Conservation (phyloP, 305 asterid species). For the Fraxinus greggii region DNA sequence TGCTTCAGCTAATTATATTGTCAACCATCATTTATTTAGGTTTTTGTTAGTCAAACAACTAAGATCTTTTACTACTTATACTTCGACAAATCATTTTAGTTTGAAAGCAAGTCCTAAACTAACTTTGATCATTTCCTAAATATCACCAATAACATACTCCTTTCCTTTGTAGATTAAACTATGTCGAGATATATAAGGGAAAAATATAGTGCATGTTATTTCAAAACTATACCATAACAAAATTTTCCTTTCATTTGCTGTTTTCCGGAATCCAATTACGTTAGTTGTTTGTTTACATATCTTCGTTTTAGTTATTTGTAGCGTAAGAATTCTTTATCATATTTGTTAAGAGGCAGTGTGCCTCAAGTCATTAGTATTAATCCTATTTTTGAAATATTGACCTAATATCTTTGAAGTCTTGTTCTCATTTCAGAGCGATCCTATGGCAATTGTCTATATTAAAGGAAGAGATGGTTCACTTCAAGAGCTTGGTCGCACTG, state of each 20-base stretch:
- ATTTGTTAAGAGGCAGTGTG: slow-evolving; percentile 15
- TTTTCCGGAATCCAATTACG: slow-evolving; percentile 11
- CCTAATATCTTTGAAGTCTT: slow-evolving; percentile 22
- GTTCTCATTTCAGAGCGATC: slow-evolving; percentile 79
- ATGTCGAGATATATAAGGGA: slow-evolving; percentile 11
- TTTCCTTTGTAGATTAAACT: not conserved
- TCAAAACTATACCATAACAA: not conserved
- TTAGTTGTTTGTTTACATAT: not conserved
- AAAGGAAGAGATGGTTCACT: slow-evolving; percentile 76
- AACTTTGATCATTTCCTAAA: not conserved
- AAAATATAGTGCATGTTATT: slow-evolving; percentile 17
- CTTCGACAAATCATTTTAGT: slow-evolving; percentile 7
- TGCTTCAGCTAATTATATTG: slow-evolving; percentile 6
- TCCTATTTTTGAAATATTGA: slow-evolving; percentile 14
- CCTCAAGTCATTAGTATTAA: not conserved
- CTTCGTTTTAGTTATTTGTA: slow-evolving; percentile 1
- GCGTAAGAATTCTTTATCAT: not conserved
- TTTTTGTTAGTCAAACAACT: slow-evolving; percentile 17
- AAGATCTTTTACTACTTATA: slow-evolving; percentile 10
- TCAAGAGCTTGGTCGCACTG: slow-evolving; percentile 93
- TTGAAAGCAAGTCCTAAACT: slow-evolving; percentile 1
- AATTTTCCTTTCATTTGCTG: slow-evolving; percentile 19
- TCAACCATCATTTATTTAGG: slow-evolving; percentile 4
- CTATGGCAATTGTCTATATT: slow-evolving; percentile 76
- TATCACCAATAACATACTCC: slow-evolving; percentile 1